Evolutionary conservation across 2,329 filamentous ascomycete genomes (phyloP).

Genomic region (Aspergillus puulaauensis): DNA sequence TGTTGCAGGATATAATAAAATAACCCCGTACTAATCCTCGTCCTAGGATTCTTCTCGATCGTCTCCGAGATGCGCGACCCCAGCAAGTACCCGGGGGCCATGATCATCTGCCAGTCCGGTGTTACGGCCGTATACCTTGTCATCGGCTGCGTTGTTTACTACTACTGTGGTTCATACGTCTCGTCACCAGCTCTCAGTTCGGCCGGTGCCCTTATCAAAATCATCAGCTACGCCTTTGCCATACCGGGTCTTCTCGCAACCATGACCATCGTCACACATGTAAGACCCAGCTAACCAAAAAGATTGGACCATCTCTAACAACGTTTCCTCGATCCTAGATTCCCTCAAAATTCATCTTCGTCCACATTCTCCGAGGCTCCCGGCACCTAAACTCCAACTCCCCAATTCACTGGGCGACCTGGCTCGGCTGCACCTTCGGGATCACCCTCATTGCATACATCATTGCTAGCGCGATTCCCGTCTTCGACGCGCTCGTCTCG

Average conservation of each 20-base stretch:
- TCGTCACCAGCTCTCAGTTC: conserved; percentile 47
- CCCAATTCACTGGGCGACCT: conserved; percentile 17
- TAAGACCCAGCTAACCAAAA: neutral
- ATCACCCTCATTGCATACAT: conserved; percentile 18
- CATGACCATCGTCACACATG: conserved; percentile 16
- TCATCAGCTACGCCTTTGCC: conserved; percentile 41
- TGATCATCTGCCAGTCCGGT: conserved; percentile 30
- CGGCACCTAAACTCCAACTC: conserved; percentile 17
- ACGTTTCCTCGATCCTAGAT: neutral
- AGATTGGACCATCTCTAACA: too few relatives aligned
- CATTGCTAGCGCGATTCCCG: conserved; percentile 22
- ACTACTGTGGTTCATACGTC: conserved; percentile 45
- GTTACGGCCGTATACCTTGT: conserved; percentile 33
- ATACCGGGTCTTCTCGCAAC: conserved; percentile 28
- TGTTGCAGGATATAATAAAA: neutral
- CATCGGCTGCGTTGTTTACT: conserved; percentile 43
- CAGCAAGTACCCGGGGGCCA: conserved; percentile 26
- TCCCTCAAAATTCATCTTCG: conserved; percentile 9
- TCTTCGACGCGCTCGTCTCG: conserved; percentile 19
- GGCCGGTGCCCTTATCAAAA: conserved; percentile 43
- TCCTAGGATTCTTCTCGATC: conserved; percentile 31
- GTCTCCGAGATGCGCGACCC: conserved; percentile 37
- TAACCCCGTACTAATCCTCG: neutral
- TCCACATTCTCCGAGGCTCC: conserved; percentile 17
- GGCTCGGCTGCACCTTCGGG: conserved; percentile 21